Base-by-base conservation (phyloP, 345 rosid species). In the Gossypium mustelinum region DNA sequence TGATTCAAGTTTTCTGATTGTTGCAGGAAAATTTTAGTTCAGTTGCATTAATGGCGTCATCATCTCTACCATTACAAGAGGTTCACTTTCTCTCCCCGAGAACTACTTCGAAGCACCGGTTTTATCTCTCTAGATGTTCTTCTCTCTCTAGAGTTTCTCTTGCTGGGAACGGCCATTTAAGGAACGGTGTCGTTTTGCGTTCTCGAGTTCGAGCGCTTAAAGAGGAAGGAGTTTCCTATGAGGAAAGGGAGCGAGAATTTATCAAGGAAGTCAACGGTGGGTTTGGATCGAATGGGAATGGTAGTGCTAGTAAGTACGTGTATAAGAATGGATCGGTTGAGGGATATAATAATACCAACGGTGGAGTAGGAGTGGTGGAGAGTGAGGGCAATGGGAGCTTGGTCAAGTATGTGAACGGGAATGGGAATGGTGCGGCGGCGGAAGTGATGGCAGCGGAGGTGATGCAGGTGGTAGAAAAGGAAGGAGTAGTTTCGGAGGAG, bases 351-450 rank as follows among this genome's bases (percentile, higher is more conserved):
- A 34, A 34, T 34, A 52, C 52, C 17, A 87, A 87, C 68, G 84
- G 82, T 39, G 80, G 70, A 13, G 52, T 77, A 56, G 60, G 25
- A 62, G 71, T 73, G 54, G 66, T 25, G 70, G 82, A 71, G 63
- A 52, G 50, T 13, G 78, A 66, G 27, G 77, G 47, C 45, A 86
- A 87, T 79, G 94, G 93, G 64, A 86, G 90, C 78, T 82, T 90
- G 84, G 83, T 76, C 79, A 88, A 85, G 88, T 89, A 89, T 76
- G 89, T 75, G 61, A 88, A 87, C 59, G 89, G 90, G 13, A 86
- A 82, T 52, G 89, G 89, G 43, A 88, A 89, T 72, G 90, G 91
- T 34, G 86, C 84, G 27, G 73, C 74, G 68, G 76, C 72, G 52
- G 54, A 34, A 50, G 79, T 67, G 39, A 76, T 51, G 45, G 79